Evolutionary conservation across 1,284 basidiomycete species (phyloP), one percentile per base, ranked within the genome.

Genomic region (Ceratobasidium sp.): DNA sequence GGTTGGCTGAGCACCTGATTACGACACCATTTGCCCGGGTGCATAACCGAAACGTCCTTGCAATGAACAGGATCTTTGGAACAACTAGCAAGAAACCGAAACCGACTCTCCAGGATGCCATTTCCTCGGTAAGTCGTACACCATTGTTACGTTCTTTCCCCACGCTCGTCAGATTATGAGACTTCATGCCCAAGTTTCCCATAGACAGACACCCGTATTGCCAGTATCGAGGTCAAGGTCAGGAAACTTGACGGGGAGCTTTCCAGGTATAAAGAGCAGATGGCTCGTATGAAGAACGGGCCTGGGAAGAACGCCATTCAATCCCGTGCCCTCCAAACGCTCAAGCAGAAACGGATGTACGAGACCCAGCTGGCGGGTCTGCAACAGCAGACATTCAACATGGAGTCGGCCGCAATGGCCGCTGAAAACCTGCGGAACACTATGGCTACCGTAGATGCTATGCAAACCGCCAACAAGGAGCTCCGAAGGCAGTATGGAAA

Each of bases 371-470:
- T 98, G 44, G 86, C 88, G 9, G 95, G 98, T 80, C 85, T 99
- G 14, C 86, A 92, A 60, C 97, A 99, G 80, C 97, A 99, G 81
- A 91, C 93, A 25, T 99, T 95, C 84, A 99, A 99, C 82, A 99
- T 99, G 94, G 96, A 99, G 83, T 96, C 94, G 75, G 92, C 96
- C 28, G 88, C 92, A 11, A 89, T 99, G 81, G 92, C 95, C 18
- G 98, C 96, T 3, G 97, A 99, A 82, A 99, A 99, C 81, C 82
- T 99, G 77, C 88, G 95, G 75, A 99, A 98, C 79, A 99, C 97
- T 77, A 99, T 99, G 97, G 96, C 95, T n/a, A 99, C 97, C 0
- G 90, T 99, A 25, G 95, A 98, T 78, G 97, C 95, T 5, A 98
- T 99, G 96, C 89, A 95, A 79, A 81, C 87, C n/a, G 96, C 97